A percentile compares a stretch with the other conserved stretches of the same genome.
Evolutionary conservation across 208 protist genomes (phyloP).

Genomic region (Acanthamoeba sp.): DNA sequence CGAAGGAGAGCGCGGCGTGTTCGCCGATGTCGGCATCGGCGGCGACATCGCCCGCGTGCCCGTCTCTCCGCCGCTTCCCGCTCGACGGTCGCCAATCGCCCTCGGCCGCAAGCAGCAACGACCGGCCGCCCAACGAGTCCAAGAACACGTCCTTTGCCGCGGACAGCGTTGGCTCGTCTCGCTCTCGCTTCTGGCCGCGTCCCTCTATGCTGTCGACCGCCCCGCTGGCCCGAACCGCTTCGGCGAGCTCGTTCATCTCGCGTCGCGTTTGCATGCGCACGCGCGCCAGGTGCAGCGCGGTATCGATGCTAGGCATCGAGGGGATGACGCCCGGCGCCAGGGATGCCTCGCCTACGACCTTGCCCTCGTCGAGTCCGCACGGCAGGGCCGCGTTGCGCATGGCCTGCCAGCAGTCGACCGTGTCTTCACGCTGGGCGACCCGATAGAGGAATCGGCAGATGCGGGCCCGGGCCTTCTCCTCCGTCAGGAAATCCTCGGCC

Average conservation of each 20-base stretch:
- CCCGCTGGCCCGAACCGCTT: neutral
- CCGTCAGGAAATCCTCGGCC: neutral
- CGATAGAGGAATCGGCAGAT: conserved; percentile 28
- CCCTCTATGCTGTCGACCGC: neutral
- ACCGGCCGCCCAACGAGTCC: neutral
- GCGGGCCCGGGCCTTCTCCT: neutral
- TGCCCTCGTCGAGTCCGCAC: neutral
- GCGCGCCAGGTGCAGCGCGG: neutral
- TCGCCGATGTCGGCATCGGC: neutral
- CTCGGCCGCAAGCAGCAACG: neutral
- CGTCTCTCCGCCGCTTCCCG: neutral
- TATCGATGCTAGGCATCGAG: neutral
- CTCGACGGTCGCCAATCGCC: neutral
- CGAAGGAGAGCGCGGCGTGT: neutral
- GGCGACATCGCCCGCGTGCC: neutral
- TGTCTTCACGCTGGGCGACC: conserved; percentile 1
- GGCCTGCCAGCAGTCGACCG: conserved; percentile 38
- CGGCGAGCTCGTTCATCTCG: neutral
- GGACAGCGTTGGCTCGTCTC: neutral
- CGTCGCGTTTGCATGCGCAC: neutral
- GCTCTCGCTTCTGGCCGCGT: conserved; percentile 3
- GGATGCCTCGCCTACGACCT: neutral
- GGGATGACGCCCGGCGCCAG: neutral
- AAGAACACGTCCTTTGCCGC: neutral
- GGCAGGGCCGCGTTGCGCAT: neutral